These are phyloP conservation scores for Cyberlindnera misumaiensis DNA, from an alignment of 805 yeast species.

Conservation along the genomic window DNA sequence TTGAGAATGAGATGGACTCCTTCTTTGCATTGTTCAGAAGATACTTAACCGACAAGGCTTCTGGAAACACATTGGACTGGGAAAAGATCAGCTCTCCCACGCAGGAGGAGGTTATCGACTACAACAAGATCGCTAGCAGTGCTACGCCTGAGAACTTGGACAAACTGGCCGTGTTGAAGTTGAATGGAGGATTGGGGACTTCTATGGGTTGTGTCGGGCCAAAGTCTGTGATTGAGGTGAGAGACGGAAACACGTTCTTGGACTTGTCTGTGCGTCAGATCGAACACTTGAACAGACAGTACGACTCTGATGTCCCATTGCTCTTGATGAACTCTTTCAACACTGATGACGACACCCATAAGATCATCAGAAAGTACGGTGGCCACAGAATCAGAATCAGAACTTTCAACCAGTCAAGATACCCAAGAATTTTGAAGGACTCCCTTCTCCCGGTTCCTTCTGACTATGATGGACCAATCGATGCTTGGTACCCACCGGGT, in stretches of 20 bases:
- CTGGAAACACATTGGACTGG: conserved; percentile 84
- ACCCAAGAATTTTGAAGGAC: conserved; percentile 92
- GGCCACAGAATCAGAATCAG: conserved; percentile 92
- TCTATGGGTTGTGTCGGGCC: conserved; percentile 99
- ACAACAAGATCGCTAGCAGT: conserved; percentile 40
- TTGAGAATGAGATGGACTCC: conserved; percentile 90
- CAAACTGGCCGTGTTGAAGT: conserved; percentile 89
- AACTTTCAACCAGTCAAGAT: conserved; percentile 97
- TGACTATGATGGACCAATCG: conserved; percentile 60
- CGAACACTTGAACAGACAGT: conserved; percentile 84
- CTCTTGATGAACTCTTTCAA: conserved; percentile 97
- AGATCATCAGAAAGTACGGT: conserved; percentile 91
- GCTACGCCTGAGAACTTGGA: conserved; percentile 42
- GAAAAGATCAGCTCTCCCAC: conserved; percentile 91
- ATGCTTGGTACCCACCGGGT: conserved; percentile 99
- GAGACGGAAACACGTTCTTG: conserved; percentile 96
- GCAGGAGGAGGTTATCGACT: conserved; percentile 83
- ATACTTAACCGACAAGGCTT: conserved; percentile 82
- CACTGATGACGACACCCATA: conserved; percentile 92
- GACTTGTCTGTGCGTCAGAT: conserved; percentile 96
- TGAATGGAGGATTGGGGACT: conserved; percentile 98
- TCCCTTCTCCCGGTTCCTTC: conserved; percentile 94
- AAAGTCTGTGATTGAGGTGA: conserved; percentile 94
- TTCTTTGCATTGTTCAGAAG: conserved; percentile 92
- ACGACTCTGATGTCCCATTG: conserved; percentile 90